Evolutionary conservation across 2,329 filamentous ascomycete genomes (phyloP), one percentile per base, ranked within the genome.

Genomic region (Aspergillus quadricinctus): DNA sequence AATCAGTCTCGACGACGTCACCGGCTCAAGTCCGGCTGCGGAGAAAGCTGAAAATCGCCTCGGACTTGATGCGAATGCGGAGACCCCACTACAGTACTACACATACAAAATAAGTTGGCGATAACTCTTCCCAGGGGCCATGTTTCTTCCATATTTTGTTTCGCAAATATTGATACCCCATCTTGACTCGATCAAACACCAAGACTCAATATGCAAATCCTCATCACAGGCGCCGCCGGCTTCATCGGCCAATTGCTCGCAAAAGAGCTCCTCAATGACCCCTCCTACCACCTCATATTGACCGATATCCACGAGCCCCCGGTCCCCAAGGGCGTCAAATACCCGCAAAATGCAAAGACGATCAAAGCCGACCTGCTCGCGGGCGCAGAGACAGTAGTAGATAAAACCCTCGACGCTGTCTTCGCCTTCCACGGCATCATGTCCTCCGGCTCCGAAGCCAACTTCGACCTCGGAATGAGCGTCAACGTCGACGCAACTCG

Each of bases 391-490:
- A 60, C 64, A 11, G 58, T 78, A 4, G 70, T 76, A 35, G 61
- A 71, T 25, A 71, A 74, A 27, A 77, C 79, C 1, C 72, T 84
- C 3, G 75, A 80, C 57, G 80, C 81, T 49, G 77, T 82, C 56
- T 87, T 84, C 72, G 76, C 85, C 63, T 83, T 88, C 68, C 85
- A 88, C 70, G 85, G 85, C 59, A 85, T 87, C 75, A 87, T 88
- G 85, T 87, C 84, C 0, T 80, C 81, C 11, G 83, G 83, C 5
- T 81, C 83, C 17, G 84, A 87, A 70, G 81, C 81, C 45, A 79
- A 86, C 70, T 83, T 82, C 60, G 81, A 83, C 51, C 74, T 85
- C 1, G 83, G 83, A 2, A 75, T 85, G 58, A 76, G 74, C 43
- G 83, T 87, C 52, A 87, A 88, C 68, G 77, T 87, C 50, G 81